These are phyloP conservation scores for Myxozyma melibiosi DNA, from an alignment of 805 yeast genomes.

Conservation along the genomic window DNA sequence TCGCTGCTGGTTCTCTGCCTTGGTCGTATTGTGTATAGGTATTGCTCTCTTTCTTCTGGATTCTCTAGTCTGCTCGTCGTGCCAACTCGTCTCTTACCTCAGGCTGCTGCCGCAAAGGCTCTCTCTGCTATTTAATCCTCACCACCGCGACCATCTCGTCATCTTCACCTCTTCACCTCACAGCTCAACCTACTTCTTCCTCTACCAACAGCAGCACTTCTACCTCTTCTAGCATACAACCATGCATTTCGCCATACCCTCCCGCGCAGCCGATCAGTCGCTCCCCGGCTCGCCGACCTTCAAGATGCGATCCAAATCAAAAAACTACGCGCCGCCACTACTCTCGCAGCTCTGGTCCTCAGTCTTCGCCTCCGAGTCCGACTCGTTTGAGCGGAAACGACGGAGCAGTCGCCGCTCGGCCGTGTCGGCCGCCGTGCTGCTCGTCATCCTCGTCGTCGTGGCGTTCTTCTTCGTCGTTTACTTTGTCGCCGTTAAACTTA, in stretches of 20 bases:
- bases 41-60: no score
- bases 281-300: conserved; percentile 24
- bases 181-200: no score
- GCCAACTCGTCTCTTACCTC: no score
- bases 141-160: no score
- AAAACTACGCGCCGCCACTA: conserved; percentile 12
- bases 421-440: conserved; percentile 1
- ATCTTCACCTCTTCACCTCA: no score
- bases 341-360: conserved; percentile 2
- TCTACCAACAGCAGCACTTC: no score
- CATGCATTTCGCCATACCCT: conserved; percentile 32
- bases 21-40: no score
- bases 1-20: no score
- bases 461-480: conserved; percentile 7
- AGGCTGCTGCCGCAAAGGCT: no score
- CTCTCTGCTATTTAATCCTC: no score
- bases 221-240: no score
- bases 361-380: neutral
- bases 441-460: neutral
- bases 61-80: no score
- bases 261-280: conserved; percentile 20
- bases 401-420: conserved; percentile 17
- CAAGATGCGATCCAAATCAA: conserved; percentile 22
- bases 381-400: conserved; percentile 14
- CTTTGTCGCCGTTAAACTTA: neutral